phyloP scores from a whole-genome alignment of 495 filamentous ascomycete species.

The Penicillium robsamsonii region DNA sequence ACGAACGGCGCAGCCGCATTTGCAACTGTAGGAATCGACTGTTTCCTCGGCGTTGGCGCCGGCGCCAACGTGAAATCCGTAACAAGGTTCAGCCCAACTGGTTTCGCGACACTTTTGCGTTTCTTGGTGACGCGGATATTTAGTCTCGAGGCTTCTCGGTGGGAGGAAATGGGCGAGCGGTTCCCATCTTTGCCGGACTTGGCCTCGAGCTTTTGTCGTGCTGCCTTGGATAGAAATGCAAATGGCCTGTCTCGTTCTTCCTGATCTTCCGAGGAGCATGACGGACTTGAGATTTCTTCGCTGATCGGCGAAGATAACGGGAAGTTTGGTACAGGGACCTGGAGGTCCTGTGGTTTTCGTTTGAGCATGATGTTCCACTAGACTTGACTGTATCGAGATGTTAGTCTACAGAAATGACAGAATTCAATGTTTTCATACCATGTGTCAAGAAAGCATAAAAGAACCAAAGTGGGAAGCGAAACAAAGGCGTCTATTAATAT shows the following conservation, averaged over 20 bases:
- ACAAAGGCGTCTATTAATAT: slow-evolving; percentile 27
- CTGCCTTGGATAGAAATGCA: slow-evolving; percentile 32
- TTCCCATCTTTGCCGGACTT: slow-evolving; percentile 9
- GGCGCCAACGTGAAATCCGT: slow-evolving; percentile 47
- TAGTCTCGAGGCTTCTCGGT: slow-evolving; percentile 14
- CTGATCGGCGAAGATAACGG: slow-evolving; percentile 48
- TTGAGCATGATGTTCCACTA: slow-evolving; percentile 23
- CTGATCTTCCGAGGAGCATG: slow-evolving; percentile 35
- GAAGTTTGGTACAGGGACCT: slow-evolving; percentile 38
- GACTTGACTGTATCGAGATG: not conserved
- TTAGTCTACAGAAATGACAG: not conserved
- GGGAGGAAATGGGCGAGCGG: slow-evolving; percentile 9
- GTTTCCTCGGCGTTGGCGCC: slow-evolving; percentile 11
- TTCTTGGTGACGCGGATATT: slow-evolving; percentile 36
- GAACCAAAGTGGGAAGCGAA: slow-evolving; percentile 1
- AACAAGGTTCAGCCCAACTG: slow-evolving; percentile 61
- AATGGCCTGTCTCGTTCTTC: slow-evolving; percentile 31
- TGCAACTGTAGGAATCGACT: not conserved
- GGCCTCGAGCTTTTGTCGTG: slow-evolving; percentile 26
- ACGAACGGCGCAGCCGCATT: slow-evolving; percentile 27
- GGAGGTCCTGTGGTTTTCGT: slow-evolving; percentile 27
- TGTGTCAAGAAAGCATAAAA: slow-evolving; percentile 7
- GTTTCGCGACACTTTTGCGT: slow-evolving; percentile 45
- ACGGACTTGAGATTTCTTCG: slow-evolving; percentile 43
- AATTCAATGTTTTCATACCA: slow-evolving; percentile 17